Base-by-base conservation (phyloP, 768 basidiomycete species). In the Phallus indusiatus region DNA sequence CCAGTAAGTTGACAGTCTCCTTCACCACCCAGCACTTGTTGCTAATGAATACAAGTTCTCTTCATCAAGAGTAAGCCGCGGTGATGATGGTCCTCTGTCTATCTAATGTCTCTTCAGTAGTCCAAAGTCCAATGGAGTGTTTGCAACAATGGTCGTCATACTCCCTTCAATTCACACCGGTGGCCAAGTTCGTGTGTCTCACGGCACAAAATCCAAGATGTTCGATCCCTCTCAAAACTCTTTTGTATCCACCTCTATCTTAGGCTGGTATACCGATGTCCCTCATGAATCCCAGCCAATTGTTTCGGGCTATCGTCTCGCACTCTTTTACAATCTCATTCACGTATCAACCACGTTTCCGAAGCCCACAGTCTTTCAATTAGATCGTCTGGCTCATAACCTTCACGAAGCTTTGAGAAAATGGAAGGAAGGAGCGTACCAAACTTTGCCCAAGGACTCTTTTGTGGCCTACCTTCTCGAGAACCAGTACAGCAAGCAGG, bases 211-310 rank as follows among this genome's bases (percentile, higher is more conserved):
- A 8, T 67, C 66, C 5, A 64, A 70, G 54, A 66, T 72, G 9
- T 69, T 79, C 60, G 74, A 79, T 64, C 64, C 72, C 3, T 64
- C 74, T 2, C 14, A 61, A 1, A 59, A 63, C 12, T 75, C 75
- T n/a, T 53, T 67, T 1, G 52, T 67, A 6, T 64, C 65, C 4
- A 78, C 75, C 0, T 66, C 74, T 0, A 65, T 77, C 12, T 67
- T 80, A 4, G 71, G 79, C 0, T 82, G 80, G 78, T 79, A 81
- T 63, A 79, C 77, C 24, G 80, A 80, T 56, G 79, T 80, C 52
- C 68, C 67, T 50, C 78, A 79, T 64, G 77, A 78, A 68, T 73
- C 80, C 60, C 76, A 76, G 60, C 74, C 76, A 6, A 68, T 81
- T 49, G 76, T 73, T 0, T 72, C 73, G n/a, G 80, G 81, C 4